Evolutionary conservation across 768 basidiomycete genomes (phyloP).

Genomic region (Lyophyllum shimeji): DNA sequence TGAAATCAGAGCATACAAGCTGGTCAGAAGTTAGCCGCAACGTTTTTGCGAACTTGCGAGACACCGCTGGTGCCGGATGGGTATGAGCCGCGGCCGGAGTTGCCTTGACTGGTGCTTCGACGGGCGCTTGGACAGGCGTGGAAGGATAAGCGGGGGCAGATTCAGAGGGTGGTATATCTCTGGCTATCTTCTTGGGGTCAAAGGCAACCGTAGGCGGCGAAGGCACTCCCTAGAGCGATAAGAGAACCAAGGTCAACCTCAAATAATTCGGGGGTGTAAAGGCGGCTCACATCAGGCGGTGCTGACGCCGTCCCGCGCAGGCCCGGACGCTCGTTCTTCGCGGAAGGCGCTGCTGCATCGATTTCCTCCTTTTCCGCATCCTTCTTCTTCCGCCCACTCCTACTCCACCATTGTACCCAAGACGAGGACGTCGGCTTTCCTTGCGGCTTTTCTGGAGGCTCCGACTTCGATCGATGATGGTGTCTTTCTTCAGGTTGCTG

Average conservation of each 20-base stretch:
- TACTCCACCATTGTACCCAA: constrained; percentile 88
- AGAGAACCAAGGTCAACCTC: not conserved
- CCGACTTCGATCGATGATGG: constrained; percentile 37
- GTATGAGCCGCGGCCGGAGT: constrained; percentile 10
- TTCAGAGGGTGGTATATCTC: constrained; percentile 22
- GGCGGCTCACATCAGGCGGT: constrained; percentile 19
- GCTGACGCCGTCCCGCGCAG: constrained; percentile 27
- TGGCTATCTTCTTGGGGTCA: constrained; percentile 6
- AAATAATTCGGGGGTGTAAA: not conserved
- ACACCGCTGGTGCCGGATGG: constrained; percentile 15
- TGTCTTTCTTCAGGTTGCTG: constrained; percentile 21
- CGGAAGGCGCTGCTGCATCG: not conserved
- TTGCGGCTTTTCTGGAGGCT: constrained; percentile 33
- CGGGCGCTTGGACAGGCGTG: constrained; percentile 44
- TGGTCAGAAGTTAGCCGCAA: constrained; percentile 93
- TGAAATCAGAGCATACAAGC: constrained; percentile 52
- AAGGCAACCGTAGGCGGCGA: constrained; percentile 1
- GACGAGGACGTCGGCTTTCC: constrained; percentile 56
- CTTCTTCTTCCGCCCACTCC: constrained; percentile 44
- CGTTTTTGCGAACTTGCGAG: constrained; percentile 83
- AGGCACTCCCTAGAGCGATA: not conserved
- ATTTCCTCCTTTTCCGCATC: constrained; percentile 16
- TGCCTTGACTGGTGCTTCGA: constrained; percentile 27
- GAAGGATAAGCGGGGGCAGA: constrained; percentile 48
- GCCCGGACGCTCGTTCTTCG: constrained; percentile 10